A percentile compares a stretch with the other conserved stretches of the same genome.
Evolutionary conservation across 2,329 filamentous ascomycete species (phyloP).

Genomic region (Plenodomus biglobosus): DNA sequence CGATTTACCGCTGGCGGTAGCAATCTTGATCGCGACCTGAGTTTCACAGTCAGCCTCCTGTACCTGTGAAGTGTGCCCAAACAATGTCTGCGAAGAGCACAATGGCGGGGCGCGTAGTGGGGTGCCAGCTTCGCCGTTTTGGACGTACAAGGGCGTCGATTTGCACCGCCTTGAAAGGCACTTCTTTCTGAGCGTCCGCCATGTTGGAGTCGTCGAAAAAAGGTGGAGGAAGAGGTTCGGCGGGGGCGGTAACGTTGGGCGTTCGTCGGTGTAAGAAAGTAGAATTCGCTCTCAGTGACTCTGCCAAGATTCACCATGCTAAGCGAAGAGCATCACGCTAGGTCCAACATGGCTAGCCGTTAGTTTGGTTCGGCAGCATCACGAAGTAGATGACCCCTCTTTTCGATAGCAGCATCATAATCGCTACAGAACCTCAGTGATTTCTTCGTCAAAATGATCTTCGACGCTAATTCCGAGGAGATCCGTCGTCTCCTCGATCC

Average conservation of each 20-base stretch:
- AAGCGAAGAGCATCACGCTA: slow-evolving; percentile 18
- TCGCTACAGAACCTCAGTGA: too few species aligned
- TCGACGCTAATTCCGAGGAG: neutral
- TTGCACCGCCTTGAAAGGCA: slow-evolving; percentile 80
- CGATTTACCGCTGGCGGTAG: slow-evolving; percentile 85
- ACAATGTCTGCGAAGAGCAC: slow-evolving; percentile 11
- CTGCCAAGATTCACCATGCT: slow-evolving; percentile 24
- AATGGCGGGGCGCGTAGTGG: slow-evolving; percentile 35
- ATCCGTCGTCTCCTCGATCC: neutral
- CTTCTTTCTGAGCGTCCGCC: slow-evolving; percentile 42
- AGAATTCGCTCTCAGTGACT: slow-evolving; percentile 18
- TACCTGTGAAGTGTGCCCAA: neutral
- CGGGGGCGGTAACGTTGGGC: slow-evolving; percentile 19
- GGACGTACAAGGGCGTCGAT: slow-evolving; percentile 85
- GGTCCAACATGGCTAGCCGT: slow-evolving; percentile 3
- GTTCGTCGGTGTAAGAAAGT: slow-evolving; percentile 22
- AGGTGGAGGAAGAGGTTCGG: slow-evolving; percentile 12
- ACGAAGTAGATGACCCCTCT: too few species aligned
- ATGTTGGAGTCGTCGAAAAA: slow-evolving; percentile 28
- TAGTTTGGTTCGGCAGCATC: too few species aligned
- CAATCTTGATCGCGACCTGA: slow-evolving; percentile 95
- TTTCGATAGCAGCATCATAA: too few species aligned
- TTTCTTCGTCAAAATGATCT: neutral
- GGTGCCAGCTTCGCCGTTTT: slow-evolving; percentile 37
- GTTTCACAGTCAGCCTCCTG: slow-evolving; percentile 23